Percentiles rank a stretch among this genome's conserved stretches.
Evolutionary conservation across 2,329 filamentous ascomycete genomes (phyloP).

Genomic region (Aspergillus brasiliensis): DNA sequence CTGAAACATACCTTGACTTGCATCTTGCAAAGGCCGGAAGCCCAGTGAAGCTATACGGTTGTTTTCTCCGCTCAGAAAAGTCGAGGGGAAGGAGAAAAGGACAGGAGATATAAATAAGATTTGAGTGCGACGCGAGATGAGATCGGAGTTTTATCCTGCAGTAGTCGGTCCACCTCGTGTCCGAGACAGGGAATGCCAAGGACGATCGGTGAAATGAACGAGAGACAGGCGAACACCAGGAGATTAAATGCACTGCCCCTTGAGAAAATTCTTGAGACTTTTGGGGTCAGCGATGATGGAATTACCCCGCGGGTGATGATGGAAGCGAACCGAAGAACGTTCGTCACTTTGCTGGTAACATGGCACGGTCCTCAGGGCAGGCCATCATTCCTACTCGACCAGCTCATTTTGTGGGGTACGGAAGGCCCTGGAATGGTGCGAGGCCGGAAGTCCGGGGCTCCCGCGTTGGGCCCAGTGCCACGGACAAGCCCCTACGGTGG

Average conservation of each 20-base stretch:
- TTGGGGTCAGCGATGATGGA: background rate
- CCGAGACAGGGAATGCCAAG: slow-evolving; percentile 9
- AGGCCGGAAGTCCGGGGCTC: background rate
- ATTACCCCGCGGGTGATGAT: background rate
- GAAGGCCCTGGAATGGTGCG: background rate
- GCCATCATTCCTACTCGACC: background rate
- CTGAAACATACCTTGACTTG: slow-evolving; percentile 12
- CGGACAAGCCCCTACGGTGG: background rate
- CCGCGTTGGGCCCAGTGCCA: background rate
- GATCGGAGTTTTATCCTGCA: slow-evolving; percentile 5
- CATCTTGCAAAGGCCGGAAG: slow-evolving; percentile 18
- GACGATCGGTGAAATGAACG: slow-evolving; percentile 7
- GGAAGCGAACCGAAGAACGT: background rate
- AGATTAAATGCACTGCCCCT: background rate
- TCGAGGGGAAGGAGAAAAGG: background rate
- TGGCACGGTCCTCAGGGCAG: background rate
- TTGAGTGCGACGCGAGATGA: background rate
- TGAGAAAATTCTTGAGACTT: background rate
- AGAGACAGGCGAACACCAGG: background rate
- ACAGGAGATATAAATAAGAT: slow-evolving; percentile 3
- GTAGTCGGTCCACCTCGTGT: slow-evolving; percentile 8
- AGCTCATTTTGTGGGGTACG: background rate
- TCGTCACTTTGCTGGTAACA: background rate
- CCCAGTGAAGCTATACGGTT: background rate
- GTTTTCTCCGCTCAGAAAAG: background rate